A percentile compares a stretch with the other conserved stretches of the same genome.
These are phyloP conservation scores for Begonia peltatifolia DNA, from an alignment of 306 rosid species.

Conservation along the genomic window DNA sequence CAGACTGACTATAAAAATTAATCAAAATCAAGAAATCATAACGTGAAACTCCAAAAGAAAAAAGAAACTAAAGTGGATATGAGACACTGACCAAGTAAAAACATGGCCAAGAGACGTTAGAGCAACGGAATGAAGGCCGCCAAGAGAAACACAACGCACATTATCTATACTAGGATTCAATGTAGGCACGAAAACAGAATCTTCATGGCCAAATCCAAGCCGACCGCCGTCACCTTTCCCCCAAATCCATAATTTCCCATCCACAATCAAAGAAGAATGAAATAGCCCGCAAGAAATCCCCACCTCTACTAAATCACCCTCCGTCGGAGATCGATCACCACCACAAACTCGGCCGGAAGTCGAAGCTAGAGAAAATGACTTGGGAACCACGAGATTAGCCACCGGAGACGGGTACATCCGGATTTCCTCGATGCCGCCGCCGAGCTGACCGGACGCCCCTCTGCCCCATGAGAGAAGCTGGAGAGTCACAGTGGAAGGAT, in stretches of 20 bases:
- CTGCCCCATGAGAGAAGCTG: constrained; percentile 89
- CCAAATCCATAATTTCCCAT: constrained; percentile 76
- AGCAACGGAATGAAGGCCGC: constrained; percentile 72
- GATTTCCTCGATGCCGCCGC: constrained; percentile 83
- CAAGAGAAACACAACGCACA: constrained; percentile 44
- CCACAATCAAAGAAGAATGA: constrained; percentile 48
- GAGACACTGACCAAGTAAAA: constrained; percentile 51
- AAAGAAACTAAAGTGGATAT: too few species aligned
- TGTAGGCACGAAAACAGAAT: constrained; percentile 33
- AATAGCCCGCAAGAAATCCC: constrained; percentile 89
- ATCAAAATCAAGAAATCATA: too few species aligned
- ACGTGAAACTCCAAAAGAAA: too few species aligned
- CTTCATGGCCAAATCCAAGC: constrained; percentile 32
- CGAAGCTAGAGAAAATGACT: constrained; percentile 38
- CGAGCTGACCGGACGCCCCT: constrained; percentile 94
- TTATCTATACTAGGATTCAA: constrained; percentile 52
- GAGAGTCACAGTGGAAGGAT: constrained; percentile 15
- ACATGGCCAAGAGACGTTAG: constrained; percentile 52
- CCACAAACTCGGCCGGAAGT: constrained; percentile 26
- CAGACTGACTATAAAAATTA: too few species aligned
- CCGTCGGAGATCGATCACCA: neutral
- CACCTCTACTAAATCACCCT: constrained; percentile 19
- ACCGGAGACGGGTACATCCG: constrained; percentile 80
- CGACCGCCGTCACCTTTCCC: constrained; percentile 96
- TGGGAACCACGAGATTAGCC: constrained; percentile 44